Conservation (phyloP, 129 eudicot species). For the Calendula officinalis region DNA sequence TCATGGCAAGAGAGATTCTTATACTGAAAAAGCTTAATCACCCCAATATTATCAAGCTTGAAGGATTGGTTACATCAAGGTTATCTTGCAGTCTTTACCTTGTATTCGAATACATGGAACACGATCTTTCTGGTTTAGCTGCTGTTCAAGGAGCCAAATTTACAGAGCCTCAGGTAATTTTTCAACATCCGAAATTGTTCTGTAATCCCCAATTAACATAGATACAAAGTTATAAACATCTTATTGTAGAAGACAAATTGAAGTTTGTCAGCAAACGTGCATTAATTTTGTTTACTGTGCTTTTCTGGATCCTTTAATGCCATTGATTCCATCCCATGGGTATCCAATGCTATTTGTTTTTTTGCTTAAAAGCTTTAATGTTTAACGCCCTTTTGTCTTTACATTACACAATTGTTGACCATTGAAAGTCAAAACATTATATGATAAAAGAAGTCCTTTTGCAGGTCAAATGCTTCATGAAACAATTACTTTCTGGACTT, state of each 20-base stretch:
- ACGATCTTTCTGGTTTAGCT: slow-evolving; percentile 87
- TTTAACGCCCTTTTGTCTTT: no score
- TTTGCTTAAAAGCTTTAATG: no score
- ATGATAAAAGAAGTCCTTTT: neutral
- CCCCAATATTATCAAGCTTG: slow-evolving; percentile 13
- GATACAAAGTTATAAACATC: neutral
- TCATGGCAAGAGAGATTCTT: slow-evolving; percentile 88
- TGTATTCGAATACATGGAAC: slow-evolving; percentile 61
- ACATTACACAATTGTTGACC: no score
- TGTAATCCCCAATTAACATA: slow-evolving; percentile 11
- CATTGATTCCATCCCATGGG: no score
- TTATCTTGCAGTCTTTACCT: slow-evolving; percentile 63
- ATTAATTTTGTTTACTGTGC: no score
- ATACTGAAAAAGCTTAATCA: slow-evolving; percentile 36
- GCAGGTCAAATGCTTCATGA: slow-evolving; percentile 32
- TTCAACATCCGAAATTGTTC: neutral
- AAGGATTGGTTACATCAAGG: slow-evolving; percentile 89
- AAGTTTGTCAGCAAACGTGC: no score
- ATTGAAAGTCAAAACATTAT: no score
- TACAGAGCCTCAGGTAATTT: slow-evolving; percentile 72
- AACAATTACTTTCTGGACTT: slow-evolving; percentile 34
- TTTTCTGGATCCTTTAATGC: no score
- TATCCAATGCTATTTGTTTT: no score
- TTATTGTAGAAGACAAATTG: no score
- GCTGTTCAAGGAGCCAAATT: slow-evolving; percentile 67